These are phyloP conservation scores for Gaeumannomyces sp. DNA, from an alignment of 2,329 filamentous ascomycete species.

Conservation along the genomic window DNA sequence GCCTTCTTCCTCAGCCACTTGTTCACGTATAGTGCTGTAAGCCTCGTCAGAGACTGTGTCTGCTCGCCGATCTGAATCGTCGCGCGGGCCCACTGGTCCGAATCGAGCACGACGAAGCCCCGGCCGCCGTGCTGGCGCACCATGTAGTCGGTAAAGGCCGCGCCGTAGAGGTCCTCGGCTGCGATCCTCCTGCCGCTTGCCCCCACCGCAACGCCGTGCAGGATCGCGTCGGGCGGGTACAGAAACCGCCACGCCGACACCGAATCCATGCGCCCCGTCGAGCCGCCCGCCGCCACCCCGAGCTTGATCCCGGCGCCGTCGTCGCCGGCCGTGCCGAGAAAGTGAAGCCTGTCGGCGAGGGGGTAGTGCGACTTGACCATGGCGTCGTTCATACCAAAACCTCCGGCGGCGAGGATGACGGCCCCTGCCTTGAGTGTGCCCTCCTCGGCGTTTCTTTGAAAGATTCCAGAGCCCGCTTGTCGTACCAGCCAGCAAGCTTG, in stretches of 20 bases:
- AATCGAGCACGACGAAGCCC: slow-evolving; percentile 14
- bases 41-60: slow-evolving; percentile 11
- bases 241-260: slow-evolving; percentile 11
- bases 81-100: slow-evolving; percentile 11
- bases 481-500: slow-evolving; percentile 2
- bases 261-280: background rate
- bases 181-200: slow-evolving; percentile 6
- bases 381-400: slow-evolving; percentile 11
- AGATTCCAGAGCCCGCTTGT: background rate
- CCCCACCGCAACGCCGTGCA: slow-evolving; percentile 13
- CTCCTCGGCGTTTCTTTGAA: background rate
- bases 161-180: slow-evolving; percentile 12
- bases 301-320: slow-evolving; percentile 14
- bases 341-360: background rate
- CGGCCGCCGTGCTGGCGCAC: slow-evolving; percentile 6
- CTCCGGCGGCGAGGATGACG: slow-evolving; percentile 13
- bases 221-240: slow-evolving; percentile 12
- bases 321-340: slow-evolving; percentile 12
- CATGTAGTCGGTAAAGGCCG: slow-evolving; percentile 12
- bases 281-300: slow-evolving; percentile 7
- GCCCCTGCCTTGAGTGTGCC: slow-evolving; percentile 3
- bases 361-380: slow-evolving; percentile 10
- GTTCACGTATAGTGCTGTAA: slow-evolving; percentile 4
- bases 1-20: slow-evolving; percentile 12
- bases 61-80: slow-evolving; percentile 9